phyloP scores from a whole-genome alignment of 2,329 filamentous ascomycete genomes.

The Fusarium sp. region DNA sequence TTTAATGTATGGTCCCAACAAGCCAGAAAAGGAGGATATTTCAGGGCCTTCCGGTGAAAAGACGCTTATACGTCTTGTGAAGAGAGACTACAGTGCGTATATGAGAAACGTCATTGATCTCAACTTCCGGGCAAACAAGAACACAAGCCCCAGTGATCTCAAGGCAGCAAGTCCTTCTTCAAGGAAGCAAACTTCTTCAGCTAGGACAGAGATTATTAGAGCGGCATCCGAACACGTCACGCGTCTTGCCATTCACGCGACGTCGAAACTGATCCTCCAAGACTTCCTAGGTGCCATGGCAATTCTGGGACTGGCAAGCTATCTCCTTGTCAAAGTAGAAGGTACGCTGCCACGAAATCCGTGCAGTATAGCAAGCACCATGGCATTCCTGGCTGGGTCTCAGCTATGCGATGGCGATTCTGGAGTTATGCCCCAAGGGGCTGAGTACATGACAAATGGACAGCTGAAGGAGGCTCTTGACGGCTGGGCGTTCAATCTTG shows the following conservation, averaged over 20 bases:
- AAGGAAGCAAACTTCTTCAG: background rate
- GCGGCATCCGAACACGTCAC: background rate
- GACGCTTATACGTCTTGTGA: rapidly evolving
- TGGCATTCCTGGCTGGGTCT: background rate
- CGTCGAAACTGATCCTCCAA: background rate
- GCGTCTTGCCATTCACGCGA: background rate
- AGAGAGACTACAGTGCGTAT: background rate
- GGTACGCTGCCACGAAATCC: background rate
- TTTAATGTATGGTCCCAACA: background rate
- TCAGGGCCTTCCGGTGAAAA: rapidly evolving
- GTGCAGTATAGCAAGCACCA: background rate
- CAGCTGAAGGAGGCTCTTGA: background rate
- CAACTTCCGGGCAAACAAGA: background rate
- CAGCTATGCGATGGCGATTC: background rate
- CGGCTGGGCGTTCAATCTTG: conserved; percentile 1
- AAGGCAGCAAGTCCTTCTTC: background rate
- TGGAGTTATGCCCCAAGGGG: rapidly evolving
- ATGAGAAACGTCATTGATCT: background rate
- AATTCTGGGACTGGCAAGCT: rapidly evolving
- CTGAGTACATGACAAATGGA: background rate
- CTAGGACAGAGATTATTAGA: background rate
- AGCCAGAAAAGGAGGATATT: background rate
- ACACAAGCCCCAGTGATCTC: background rate
- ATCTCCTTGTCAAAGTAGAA: background rate
- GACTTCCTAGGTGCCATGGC: background rate